phyloP scores from a whole-genome alignment of 352 stramenopile genomes.

The Salisapilia sapeloensis region DNA sequence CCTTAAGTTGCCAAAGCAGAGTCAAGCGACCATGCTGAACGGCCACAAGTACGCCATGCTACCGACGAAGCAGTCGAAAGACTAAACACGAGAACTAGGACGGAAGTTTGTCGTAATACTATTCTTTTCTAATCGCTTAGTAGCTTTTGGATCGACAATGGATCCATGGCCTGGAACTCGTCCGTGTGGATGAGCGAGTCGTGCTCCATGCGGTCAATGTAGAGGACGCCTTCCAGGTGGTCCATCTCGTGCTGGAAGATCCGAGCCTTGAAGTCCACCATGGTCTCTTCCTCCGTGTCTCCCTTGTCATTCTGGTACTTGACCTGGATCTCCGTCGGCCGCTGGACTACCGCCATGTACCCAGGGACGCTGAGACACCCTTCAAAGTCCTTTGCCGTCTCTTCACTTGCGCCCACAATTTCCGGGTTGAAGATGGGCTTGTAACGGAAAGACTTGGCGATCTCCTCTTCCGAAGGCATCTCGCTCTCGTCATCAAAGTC shows the following conservation, averaged over 20 bases:
- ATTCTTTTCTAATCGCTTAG: slow-evolving; percentile 6
- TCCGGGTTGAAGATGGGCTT: slow-evolving; percentile 65
- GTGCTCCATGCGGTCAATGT: slow-evolving; percentile 49
- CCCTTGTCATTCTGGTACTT: slow-evolving; percentile 38
- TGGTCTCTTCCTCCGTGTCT: slow-evolving; percentile 25
- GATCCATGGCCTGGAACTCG: slow-evolving; percentile 56
- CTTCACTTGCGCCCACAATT: slow-evolving; percentile 32
- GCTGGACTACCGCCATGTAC: slow-evolving; percentile 57
- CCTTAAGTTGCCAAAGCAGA: slow-evolving; percentile 10
- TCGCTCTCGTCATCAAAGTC: slow-evolving; percentile 18
- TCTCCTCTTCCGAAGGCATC: slow-evolving; percentile 10
- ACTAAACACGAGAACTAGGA: neutral
- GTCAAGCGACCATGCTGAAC: slow-evolving; percentile 6
- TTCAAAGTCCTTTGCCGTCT: slow-evolving; percentile 62
- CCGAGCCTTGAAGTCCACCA: slow-evolving; percentile 58
- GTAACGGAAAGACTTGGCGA: slow-evolving; percentile 11
- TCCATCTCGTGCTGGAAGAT: slow-evolving; percentile 77
- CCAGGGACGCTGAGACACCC: slow-evolving; percentile 68
- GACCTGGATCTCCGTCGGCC: slow-evolving; percentile 42
- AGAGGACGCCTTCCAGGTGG: slow-evolving; percentile 62
- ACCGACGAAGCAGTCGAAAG: slow-evolving; percentile 2
- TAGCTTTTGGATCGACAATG: slow-evolving; percentile 36
- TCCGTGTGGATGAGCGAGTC: slow-evolving; percentile 70
- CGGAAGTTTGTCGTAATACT: slow-evolving; percentile 1
- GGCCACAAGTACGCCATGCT: slow-evolving; percentile 3